These are phyloP conservation scores for Grammothele lineata DNA, from an alignment of 768 basidiomycete genomes.

Conservation along the genomic window DNA sequence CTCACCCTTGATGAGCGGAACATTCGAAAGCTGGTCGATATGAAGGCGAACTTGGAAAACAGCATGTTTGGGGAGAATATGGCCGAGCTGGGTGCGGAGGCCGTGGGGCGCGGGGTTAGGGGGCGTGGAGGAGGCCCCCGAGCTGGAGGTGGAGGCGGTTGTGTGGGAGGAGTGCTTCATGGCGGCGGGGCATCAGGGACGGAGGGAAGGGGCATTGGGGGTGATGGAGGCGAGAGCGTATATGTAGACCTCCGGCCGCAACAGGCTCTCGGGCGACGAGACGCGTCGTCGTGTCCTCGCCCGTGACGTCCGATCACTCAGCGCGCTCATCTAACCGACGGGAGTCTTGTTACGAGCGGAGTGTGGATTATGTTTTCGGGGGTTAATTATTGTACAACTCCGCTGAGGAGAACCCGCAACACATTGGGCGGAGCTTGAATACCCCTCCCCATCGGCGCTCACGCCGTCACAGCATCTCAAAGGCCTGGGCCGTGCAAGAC, in stretches of 20 bases:
- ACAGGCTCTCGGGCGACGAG: constrained; percentile 1
- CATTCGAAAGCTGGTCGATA: constrained; percentile 65
- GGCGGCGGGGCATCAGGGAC: not conserved
- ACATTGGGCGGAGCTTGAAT: no score
- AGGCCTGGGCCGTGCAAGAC: no score
- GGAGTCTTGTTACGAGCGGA: no score
- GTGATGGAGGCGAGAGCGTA: not conserved
- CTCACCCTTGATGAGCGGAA: constrained; percentile 68
- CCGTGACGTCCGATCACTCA: no score
- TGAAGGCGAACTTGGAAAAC: constrained; percentile 57
- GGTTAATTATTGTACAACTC: no score
- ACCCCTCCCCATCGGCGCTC: no score
- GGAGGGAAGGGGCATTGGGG: constrained; percentile 5
- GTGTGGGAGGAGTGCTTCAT: constrained; percentile 9
- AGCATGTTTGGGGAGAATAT: constrained; percentile 61
- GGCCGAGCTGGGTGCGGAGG: constrained; percentile 55
- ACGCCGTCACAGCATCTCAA: no score
- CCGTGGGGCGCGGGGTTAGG: constrained; percentile 15
- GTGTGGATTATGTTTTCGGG: no score
- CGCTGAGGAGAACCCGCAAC: no score
- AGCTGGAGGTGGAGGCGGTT: constrained; percentile 12
- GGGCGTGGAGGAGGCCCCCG: constrained; percentile 11
- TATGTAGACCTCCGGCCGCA: constrained; percentile 5
- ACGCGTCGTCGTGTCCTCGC: no score
- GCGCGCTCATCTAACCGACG: no score